A percentile compares a stretch with the other conserved stretches of the same genome.
Evolutionary conservation across 2,329 filamentous ascomycete genomes (phyloP).

Genomic region (Raffaelea albimanens): DNA sequence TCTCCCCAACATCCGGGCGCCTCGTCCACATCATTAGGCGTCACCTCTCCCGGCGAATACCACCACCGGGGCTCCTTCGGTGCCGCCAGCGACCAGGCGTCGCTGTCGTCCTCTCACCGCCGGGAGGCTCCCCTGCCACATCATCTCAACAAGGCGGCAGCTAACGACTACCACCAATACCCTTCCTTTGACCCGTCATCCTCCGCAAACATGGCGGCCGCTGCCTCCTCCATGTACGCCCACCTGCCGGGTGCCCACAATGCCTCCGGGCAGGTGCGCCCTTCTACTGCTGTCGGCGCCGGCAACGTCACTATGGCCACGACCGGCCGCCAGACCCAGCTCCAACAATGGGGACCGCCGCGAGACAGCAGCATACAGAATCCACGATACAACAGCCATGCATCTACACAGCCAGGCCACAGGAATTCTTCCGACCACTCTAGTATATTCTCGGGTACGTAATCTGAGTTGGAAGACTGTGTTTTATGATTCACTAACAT

Average conservation of each 20-base stretch:
- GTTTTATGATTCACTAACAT: background rate
- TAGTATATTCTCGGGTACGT: constrained; percentile 46
- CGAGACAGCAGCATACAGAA: constrained; percentile 44
- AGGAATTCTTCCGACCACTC: constrained; percentile 46
- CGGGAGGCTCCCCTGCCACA: constrained; percentile 70
- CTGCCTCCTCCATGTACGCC: constrained; percentile 11
- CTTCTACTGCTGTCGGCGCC: constrained; percentile 40
- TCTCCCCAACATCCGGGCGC: constrained; percentile 63
- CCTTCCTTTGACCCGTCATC: constrained; percentile 56
- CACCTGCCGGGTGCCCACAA: constrained; percentile 40
- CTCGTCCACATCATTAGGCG: too few species aligned
- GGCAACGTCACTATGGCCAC: constrained; percentile 62
- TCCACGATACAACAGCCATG: constrained; percentile 55
- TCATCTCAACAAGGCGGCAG: constrained; percentile 68
- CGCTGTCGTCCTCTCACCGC: constrained; percentile 42
- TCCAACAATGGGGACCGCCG: constrained; percentile 67
- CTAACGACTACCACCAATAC: constrained; percentile 85
- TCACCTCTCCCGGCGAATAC: constrained; percentile 50
- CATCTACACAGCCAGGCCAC: constrained; percentile 46
- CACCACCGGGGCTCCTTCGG: too few species aligned
- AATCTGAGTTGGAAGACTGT: too few species aligned
- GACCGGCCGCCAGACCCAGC: constrained; percentile 61
- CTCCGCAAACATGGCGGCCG: constrained; percentile 21
- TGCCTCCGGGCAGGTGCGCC: constrained; percentile 55
- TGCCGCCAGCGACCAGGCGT: constrained; percentile 23